Evolutionary conservation across 2,329 filamentous ascomycete species (phyloP).

Genomic region (Ophiostoma quercus): DNA sequence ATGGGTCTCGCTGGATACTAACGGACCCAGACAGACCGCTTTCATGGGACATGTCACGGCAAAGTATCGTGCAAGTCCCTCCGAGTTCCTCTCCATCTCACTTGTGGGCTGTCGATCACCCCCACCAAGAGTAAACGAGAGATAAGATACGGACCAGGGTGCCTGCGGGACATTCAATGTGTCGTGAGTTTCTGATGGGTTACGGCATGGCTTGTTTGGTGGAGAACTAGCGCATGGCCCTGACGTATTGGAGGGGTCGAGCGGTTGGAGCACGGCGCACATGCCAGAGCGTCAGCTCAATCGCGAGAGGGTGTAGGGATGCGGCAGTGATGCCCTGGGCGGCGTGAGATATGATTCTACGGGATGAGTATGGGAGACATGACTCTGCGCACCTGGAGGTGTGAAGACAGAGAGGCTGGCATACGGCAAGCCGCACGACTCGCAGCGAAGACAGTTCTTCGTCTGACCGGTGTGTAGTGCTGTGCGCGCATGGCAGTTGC

Average conservation of each 20-base stretch:
- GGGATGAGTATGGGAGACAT: neutral
- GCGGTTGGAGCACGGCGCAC: neutral
- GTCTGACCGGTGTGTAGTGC: neutral
- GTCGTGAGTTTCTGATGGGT: neutral
- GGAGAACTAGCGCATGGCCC: neutral
- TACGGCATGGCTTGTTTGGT: slow-evolving; percentile 9
- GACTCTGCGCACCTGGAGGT: neutral
- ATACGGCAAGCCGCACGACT: neutral
- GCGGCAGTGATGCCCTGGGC: neutral
- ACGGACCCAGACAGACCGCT: neutral
- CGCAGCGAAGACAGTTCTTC: slow-evolving; percentile 4
- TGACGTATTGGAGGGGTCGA: slow-evolving; percentile 1
- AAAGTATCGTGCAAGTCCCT: neutral
- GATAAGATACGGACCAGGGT: neutral
- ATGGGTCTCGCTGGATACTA: neutral
- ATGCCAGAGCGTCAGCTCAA: neutral
- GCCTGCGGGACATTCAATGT: neutral
- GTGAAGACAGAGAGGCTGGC: neutral
- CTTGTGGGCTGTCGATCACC: neutral
- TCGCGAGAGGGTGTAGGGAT: neutral
- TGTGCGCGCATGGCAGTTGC: neutral
- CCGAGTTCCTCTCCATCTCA: neutral
- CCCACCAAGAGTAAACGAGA: neutral
- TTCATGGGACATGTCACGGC: neutral
- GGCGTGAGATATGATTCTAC: neutral